Conservation (phyloP, 345 rosid species). For the Punica granatum region DNA sequence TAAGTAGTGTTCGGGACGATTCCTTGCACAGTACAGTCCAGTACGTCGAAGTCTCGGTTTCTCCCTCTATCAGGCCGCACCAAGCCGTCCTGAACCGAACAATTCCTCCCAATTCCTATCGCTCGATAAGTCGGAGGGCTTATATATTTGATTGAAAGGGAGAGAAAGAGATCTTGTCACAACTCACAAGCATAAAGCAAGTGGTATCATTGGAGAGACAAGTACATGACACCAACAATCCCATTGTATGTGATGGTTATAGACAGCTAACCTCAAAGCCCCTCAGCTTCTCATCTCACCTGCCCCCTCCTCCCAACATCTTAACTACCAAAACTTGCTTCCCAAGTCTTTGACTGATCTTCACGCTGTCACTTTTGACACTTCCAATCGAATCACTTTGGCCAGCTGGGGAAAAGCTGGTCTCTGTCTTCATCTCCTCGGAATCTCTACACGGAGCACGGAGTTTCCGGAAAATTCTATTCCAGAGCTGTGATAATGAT, state of each 20-base stretch:
- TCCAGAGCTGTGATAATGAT: no score
- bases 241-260: not conserved
- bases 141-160: no score
- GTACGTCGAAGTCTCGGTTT: not conserved
- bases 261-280: not conserved
- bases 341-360: not conserved
- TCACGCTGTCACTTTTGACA: not conserved
- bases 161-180: no score
- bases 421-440: not conserved
- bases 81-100: no score
- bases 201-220: not conserved
- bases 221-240: not conserved
- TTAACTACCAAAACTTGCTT: not conserved
- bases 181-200: no score
- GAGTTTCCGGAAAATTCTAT: no score
- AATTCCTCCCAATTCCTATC: no score
- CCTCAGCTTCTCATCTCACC: not conserved
- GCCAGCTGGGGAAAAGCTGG: not conserved
- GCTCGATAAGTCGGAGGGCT: no score
- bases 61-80: no score
- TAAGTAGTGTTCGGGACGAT: no score
- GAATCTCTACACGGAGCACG: not conserved
- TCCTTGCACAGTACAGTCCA: no score
- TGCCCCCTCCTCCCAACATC: not conserved
- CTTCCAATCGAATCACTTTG: not conserved